Evolutionary conservation across 2,329 filamentous ascomycete genomes (phyloP).

Genomic region (Cryphonectria naterciae): DNA sequence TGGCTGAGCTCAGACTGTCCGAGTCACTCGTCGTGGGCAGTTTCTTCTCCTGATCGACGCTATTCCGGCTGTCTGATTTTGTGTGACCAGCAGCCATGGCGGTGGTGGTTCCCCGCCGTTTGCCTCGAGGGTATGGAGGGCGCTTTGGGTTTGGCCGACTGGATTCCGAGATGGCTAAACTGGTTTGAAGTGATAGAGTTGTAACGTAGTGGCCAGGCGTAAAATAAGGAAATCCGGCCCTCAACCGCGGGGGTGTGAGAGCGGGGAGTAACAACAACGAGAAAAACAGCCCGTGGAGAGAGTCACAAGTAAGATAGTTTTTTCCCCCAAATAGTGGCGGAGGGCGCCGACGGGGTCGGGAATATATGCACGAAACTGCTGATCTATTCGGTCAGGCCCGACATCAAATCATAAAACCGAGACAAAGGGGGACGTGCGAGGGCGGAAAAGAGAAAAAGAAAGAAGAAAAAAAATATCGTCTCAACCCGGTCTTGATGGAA

Average conservation of each 20-base stretch:
- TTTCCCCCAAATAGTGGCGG: not conserved
- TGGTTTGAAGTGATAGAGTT: not conserved
- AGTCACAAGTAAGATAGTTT: not conserved
- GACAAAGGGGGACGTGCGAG: not conserved
- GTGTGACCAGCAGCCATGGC: not conserved
- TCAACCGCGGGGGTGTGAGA: not conserved
- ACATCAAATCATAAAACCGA: not conserved
- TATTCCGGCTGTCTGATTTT: not conserved
- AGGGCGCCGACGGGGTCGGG: conserved; percentile 1
- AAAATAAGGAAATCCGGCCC: not conserved
- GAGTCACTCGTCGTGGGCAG: not conserved
- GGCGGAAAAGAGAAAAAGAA: not conserved
- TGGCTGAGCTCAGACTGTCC: conserved; percentile 1
- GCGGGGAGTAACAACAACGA: not conserved
- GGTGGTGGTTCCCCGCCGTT: not conserved
- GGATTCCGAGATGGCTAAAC: not conserved
- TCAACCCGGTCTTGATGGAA: not conserved
- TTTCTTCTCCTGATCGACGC: not conserved
- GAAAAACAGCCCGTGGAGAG: not conserved
- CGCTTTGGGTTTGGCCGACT: too few species aligned
- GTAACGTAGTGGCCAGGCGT: not conserved
- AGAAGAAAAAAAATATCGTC: not conserved
- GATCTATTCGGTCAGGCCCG: not conserved
- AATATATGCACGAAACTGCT: not conserved
- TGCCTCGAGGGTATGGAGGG: not conserved